phyloP scores from a whole-genome alignment of 805 yeast genomes.

The Tetrapisispora phaffii region DNA sequence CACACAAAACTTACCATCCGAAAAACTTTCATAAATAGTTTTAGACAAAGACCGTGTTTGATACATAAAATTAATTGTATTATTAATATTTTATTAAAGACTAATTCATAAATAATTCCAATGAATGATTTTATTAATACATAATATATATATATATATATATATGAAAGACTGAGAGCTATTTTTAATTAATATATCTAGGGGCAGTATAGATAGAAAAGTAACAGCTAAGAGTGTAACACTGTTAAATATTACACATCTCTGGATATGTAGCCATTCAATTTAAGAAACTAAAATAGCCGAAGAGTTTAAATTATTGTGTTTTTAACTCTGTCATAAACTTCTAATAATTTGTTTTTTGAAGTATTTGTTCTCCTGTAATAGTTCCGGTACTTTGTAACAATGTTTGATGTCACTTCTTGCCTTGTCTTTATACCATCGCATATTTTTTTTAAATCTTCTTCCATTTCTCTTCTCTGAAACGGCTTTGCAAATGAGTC shows the following conservation, averaged over 20 bases:
- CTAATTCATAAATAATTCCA: no score
- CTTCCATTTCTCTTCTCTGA: conserved; percentile 67
- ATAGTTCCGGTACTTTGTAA: conserved; percentile 49
- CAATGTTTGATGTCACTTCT: conserved; percentile 45
- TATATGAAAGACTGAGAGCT: not conserved
- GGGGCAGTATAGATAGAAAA: no score
- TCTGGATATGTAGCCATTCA: not conserved
- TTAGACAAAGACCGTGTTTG: not conserved
- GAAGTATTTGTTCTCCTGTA: conserved; percentile 21
- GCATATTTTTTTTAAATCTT: conserved; percentile 54
- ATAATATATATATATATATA: not conserved
- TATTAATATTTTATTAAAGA: no score
- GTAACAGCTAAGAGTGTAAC: no score
- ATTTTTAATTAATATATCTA: no score
- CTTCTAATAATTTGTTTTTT: conserved; percentile 23
- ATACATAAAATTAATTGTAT: not conserved
- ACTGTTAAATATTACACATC: no score
- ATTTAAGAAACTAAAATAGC: not conserved
- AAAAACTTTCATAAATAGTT: not conserved
- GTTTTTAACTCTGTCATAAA: conserved; percentile 18
- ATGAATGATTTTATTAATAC: no score
- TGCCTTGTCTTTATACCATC: conserved; percentile 47
- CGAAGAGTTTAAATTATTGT: not conserved
- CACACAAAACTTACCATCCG: not conserved
- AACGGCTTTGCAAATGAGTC: conserved; percentile 87